These are phyloP conservation scores for Fusarium scirpi DNA, from an alignment of 2,329 filamentous ascomycete genomes.

Conservation along the genomic window DNA sequence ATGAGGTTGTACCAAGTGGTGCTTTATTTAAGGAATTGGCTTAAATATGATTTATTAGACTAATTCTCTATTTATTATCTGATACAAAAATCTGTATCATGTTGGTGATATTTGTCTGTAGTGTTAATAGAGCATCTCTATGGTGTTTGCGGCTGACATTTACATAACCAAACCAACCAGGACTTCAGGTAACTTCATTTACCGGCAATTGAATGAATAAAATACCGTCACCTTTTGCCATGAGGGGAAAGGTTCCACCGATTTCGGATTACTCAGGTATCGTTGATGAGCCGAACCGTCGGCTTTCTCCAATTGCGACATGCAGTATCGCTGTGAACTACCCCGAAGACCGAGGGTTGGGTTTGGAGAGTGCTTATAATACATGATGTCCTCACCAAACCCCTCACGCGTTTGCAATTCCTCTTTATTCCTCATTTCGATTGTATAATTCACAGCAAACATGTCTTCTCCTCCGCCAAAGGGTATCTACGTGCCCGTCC, in stretches of 20 bases:
- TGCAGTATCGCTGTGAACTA: constrained; percentile 39
- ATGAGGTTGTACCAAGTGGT: not conserved
- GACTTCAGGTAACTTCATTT: not conserved
- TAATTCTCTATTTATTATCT: not conserved
- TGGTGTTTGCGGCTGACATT: not conserved
- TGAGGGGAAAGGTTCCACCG: constrained; percentile 24
- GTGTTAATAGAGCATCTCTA: not conserved
- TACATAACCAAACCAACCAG: rapidly evolving
- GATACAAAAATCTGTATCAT: rapidly evolving
- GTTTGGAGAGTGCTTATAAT: constrained; percentile 37
- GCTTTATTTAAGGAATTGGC: not conserved
- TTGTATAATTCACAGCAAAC: not conserved
- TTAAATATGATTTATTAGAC: too few relatives aligned
- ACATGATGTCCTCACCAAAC: constrained; percentile 23
- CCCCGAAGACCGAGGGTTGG: constrained; percentile 43
- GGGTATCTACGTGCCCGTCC: constrained; percentile 70
- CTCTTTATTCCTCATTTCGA: not conserved
- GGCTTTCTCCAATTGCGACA: constrained; percentile 26
- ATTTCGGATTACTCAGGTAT: constrained; percentile 5
- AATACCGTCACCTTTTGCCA: not conserved
- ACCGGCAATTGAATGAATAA: not conserved
- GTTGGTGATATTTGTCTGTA: not conserved
- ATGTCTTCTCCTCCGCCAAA: constrained; percentile 58
- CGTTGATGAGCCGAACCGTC: constrained; percentile 14
- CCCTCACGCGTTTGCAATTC: constrained; percentile 19